Evolutionary conservation across 495 filamentous ascomycete genomes (phyloP), one percentile per base, ranked within the genome.

Genomic region (Immersiella caudata): DNA sequence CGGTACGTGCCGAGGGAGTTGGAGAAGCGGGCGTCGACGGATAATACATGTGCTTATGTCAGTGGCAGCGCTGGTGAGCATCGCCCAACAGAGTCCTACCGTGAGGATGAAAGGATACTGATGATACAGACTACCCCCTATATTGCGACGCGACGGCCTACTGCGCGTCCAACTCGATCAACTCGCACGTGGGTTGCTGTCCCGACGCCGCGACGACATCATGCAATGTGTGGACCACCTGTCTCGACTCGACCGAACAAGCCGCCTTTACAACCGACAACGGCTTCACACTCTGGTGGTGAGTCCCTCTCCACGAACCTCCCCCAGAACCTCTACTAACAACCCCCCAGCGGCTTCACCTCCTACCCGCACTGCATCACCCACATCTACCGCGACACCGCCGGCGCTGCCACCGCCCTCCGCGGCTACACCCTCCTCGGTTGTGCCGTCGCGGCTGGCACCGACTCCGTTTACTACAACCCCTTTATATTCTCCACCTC

Each of bases 161-260:
- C 33, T 77, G 75, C 55, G 70, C 65, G 0, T 71, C 65, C 62
- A 73, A 77, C 68, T 62, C 65, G 24, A 12, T 59, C 7, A 60
- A 70, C 60, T 67, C 56, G 0, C 67, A 71, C 51, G 56, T 77
- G 24, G 75, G 75, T 8, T 77, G 75, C 72, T 77, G 75, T 46
- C 62, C 68, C 40, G 68, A 72, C 50, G 20, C 16, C 16, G 14
- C 54, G 36, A 40, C 66, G 0, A 57, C 35, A 8, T 20, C 16
- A 20, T 75, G 75, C 57, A 65, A 36, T 7, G 54, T 77, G 7
- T 68, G 49, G 58, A 74, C 75, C 5, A 61, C 64, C 6, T 77
- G 75, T 62, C 57, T 52, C 8, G 68, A 75, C 56, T 70, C 65
- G 33, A 67, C 68, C 20, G 62, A 72, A 0, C n/a, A 54, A 1